Evolutionary conservation across 306 rosid genomes (phyloP).

Genomic region (Cicer bijugum): DNA sequence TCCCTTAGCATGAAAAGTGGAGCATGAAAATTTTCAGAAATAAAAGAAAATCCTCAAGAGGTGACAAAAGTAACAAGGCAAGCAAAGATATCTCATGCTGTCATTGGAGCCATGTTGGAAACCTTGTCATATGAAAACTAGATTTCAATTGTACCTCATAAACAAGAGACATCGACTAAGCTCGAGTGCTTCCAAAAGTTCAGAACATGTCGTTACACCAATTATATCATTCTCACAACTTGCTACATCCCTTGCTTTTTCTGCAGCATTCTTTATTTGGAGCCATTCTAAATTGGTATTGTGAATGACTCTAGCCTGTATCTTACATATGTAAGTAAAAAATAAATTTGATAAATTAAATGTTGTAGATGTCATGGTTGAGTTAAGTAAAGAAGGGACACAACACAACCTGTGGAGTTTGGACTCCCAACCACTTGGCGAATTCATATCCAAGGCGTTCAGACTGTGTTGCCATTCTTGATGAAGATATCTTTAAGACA

Average conservation of each 20-base stretch:
- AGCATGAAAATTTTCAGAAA: background rate
- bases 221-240: slow-evolving; percentile 67
- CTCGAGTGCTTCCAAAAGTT: slow-evolving; percentile 95
- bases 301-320: slow-evolving; percentile 91
- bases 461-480: slow-evolving; percentile 97
- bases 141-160: slow-evolving; percentile 66
- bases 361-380: slow-evolving; percentile 15
- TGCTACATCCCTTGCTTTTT: slow-evolving; percentile 76
- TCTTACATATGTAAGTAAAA: slow-evolving; percentile 37
- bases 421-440: slow-evolving; percentile 92
- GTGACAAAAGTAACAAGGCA: background rate
- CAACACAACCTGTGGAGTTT: slow-evolving; percentile 75
- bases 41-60: background rate
- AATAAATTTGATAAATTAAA: slow-evolving; percentile 12
- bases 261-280: slow-evolving; percentile 89
- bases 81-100: background rate
- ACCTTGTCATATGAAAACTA: slow-evolving; percentile 26
- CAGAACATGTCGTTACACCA: slow-evolving; percentile 85
- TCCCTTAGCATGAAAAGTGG: background rate
- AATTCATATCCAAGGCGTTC: slow-evolving; percentile 97
- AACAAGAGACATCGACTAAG: slow-evolving; percentile 83
- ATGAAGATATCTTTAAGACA: slow-evolving; percentile 88
- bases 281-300: slow-evolving; percentile 80
- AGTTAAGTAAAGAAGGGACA: slow-evolving; percentile 18
- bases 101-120: background rate